Evolutionary conservation across 1,284 basidiomycete species (phyloP), one percentile per base, ranked within the genome.

Genomic region (Limonomyces culmigenus): DNA sequence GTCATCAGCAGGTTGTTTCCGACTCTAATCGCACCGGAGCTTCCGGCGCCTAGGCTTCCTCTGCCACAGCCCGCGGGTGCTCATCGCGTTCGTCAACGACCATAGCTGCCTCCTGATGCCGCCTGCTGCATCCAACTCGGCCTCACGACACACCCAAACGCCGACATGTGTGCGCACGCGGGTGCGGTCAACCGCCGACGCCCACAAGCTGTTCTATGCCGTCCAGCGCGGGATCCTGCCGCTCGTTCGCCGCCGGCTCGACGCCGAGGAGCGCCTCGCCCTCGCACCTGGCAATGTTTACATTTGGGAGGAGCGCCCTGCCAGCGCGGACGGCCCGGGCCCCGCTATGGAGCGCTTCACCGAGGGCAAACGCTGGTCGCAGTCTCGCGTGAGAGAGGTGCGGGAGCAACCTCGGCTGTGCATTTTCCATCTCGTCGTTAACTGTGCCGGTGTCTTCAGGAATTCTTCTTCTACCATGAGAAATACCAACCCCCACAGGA

Each of bases 291-390:
- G 62, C 17, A 55, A 54, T 39, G 58, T 60, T 19, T 65, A 61
- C 40, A 59, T 63, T 21, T 65, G 63, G 63, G 63, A 64, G 43
- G 63, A 62, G 44, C 55, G 57, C 36, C 53, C 48, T 35, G 50
- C 54, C 25, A 50, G 49, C 20, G 45, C 52, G n/a, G 58, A 62
- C 39, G 48, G 52, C 8, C 54, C 52, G 29, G 60, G 54, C 27
- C 62, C 76, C 39, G 76, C 75, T 27, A 80, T 84, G 29, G 77
- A 81, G 50, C 65, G 79, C 34, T 83, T 72, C 60, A 65, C 62
- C 18, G 62, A 65, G 35, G 61, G 62, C 8, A 55, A 58, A 31
- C 52, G 55, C 41, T 84, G 80, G 80, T 77, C 78, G 1, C 77
- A 77, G 11, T 79, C 75, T 46, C 67, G 77, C 36, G 76, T 80